These are phyloP conservation scores for Pyrenophora tritici-repentis DNA, from an alignment of 2,329 filamentous ascomycete species.

Conservation along the genomic window DNA sequence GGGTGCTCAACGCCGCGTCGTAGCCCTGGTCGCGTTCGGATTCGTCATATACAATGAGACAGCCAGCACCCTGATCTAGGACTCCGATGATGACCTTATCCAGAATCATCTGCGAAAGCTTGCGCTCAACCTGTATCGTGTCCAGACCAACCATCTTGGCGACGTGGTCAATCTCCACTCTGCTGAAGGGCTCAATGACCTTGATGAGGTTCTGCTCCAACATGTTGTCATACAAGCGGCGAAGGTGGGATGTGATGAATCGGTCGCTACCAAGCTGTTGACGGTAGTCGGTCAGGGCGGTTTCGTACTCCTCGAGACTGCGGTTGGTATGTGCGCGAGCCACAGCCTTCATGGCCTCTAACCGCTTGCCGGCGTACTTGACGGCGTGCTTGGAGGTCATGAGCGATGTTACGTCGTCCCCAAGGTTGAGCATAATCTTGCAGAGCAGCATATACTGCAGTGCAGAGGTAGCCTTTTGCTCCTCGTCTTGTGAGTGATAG, in stretches of 20 bases:
- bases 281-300: slow-evolving; percentile 84
- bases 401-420: slow-evolving; percentile 92
- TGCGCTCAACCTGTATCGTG: slow-evolving; percentile 94
- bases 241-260: slow-evolving; percentile 96
- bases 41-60: slow-evolving; percentile 96
- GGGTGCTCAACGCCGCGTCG: slow-evolving; percentile 89
- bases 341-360: slow-evolving; percentile 99
- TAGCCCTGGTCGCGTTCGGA: slow-evolving; percentile 91
- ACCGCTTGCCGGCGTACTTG: slow-evolving; percentile 91
- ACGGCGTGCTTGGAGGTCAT: slow-evolving; percentile 96
- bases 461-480: slow-evolving; percentile 87
- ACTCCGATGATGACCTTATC: slow-evolving; percentile 99
- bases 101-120: slow-evolving; percentile 98
- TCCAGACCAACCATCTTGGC: slow-evolving; percentile 97
- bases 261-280: slow-evolving; percentile 92
- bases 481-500: slow-evolving; percentile 90
- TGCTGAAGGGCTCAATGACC: slow-evolving; percentile 97
- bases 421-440: slow-evolving; percentile 99
- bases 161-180: slow-evolving; percentile 95
- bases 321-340: slow-evolving; percentile 94
- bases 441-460: slow-evolving; percentile 99
- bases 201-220: slow-evolving; percentile 99
- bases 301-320: slow-evolving; percentile 95
- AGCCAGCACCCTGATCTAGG: slow-evolving; percentile 94
- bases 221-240: slow-evolving; percentile 96